Base-by-base conservation (phyloP, 768 basidiomycete genomes). In the Sarcomyxa edulis region DNA sequence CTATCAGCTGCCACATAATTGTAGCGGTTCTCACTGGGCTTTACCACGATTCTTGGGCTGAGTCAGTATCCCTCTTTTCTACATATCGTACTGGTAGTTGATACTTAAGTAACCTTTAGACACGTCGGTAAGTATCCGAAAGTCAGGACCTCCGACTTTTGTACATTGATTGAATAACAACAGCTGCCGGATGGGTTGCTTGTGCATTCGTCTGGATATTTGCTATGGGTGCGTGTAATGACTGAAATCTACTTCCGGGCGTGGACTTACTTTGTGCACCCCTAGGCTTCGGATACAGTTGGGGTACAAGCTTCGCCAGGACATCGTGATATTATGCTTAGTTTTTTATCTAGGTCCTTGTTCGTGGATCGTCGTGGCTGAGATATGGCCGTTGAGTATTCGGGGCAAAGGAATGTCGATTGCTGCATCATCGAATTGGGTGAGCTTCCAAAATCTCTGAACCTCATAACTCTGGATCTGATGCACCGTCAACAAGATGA, bases 131-230 rank as follows among this genome's bases (percentile, higher is more conserved):
- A 43, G 60, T 53, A 23, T 18, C 31, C n/a, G n/a, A 10, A 6
- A 11, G 3, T 15, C 16, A 30, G 19, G 6, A 9, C 24, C 27
- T 32, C 9, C 8, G 40, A 11, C 27, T 26, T 9, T 37, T 40
- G 38, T 12, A 3, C 5, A 5, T 22, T 33, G n/a, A 23, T 22
- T 33, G 15, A 48, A 19, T 36, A 9, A 19, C 11, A 35, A 16
- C 48, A 68, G 76, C 70, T 46, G 84, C 84, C 23, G 86, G 84
- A 6, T 88, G 84, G 81, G 79, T 57, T 14, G 81, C 82, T 1
- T 83, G 80, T 43, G 72, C 59, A 4, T 64, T 83, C 42, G 77
- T 89, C 20, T 89, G 85, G 82, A 59, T 85, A 35, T 87, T 85
- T 53, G 73, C 85, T 15, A 75, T 81, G 12, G 81, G 74, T 70